These are phyloP conservation scores for Danielia oregonensis DNA, from an alignment of 805 yeast species.

Conservation along the genomic window DNA sequence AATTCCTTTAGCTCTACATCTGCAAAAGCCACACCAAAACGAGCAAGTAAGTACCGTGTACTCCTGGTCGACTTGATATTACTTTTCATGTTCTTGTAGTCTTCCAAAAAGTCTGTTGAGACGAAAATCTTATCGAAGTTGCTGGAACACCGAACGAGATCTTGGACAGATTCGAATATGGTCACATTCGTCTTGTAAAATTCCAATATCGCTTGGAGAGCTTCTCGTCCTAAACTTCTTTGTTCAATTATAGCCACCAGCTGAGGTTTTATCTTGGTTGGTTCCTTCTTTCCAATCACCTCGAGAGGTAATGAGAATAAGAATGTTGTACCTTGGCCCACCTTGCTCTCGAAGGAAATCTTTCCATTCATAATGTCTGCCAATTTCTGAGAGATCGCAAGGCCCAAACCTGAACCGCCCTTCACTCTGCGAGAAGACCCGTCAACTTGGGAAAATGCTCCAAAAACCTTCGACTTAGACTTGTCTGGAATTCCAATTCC, in stretches of 20 bases:
- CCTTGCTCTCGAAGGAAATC: slow-evolving; percentile 42
- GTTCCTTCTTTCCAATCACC: slow-evolving; percentile 21
- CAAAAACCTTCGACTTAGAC: slow-evolving; percentile 44
- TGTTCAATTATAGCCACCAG: slow-evolving; percentile 30
- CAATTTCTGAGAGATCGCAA: slow-evolving; percentile 46
- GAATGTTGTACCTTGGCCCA: slow-evolving; percentile 47
- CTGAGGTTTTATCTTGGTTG: slow-evolving; percentile 7
- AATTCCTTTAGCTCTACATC: slow-evolving; percentile 16
- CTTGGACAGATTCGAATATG: slow-evolving; percentile 14
- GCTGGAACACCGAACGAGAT: slow-evolving; percentile 8
- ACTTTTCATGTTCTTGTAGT: slow-evolving; percentile 2
- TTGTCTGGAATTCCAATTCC: slow-evolving; percentile 52
- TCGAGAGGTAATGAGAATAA: slow-evolving; percentile 31
- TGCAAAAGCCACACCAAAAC: slow-evolving; percentile 27
- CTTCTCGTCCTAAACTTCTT: slow-evolving; percentile 26
- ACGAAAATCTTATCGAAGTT: slow-evolving; percentile 19
- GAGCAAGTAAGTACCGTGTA: slow-evolving; percentile 23
- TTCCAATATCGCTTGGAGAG: slow-evolving; percentile 31
- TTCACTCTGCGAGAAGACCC: slow-evolving; percentile 47
- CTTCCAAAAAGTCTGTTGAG: slow-evolving; percentile 14
- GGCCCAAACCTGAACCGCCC: slow-evolving; percentile 53
- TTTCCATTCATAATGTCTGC: slow-evolving; percentile 49
- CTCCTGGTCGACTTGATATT: slow-evolving; percentile 4
- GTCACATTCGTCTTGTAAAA: slow-evolving; percentile 32
- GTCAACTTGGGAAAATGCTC: slow-evolving; percentile 55